phyloP scores from a whole-genome alignment of 2,329 filamentous ascomycete species.

The Ophiognomonia clavigignenti-juglandacearum region DNA sequence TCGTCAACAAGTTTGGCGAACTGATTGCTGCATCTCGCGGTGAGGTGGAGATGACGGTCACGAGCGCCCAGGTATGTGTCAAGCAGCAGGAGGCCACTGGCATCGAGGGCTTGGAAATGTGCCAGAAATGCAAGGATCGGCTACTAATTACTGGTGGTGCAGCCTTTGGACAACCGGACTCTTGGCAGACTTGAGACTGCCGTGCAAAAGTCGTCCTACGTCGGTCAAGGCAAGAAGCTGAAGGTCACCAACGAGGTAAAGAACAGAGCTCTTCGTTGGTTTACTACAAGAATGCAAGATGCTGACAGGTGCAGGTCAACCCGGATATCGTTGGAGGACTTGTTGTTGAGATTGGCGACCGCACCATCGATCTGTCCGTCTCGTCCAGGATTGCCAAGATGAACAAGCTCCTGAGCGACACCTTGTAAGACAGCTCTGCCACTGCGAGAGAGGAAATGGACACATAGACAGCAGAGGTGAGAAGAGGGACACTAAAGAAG shows the following conservation, averaged over 20 bases:
- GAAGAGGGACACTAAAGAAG: not conserved
- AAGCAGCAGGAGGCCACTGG: not conserved
- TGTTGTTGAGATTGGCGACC: slow-evolving; percentile 93
- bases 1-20: slow-evolving; percentile 80
- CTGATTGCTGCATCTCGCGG: slow-evolving; percentile 86
- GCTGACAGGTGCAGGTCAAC: slow-evolving; percentile 63
- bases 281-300: slow-evolving; percentile 11
- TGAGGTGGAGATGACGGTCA: slow-evolving; percentile 90
- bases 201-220: slow-evolving; percentile 83
- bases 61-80: slow-evolving; percentile 75
- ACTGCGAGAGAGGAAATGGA: too few species aligned
- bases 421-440: slow-evolving; percentile 65
- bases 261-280: not conserved
- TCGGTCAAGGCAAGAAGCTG: slow-evolving; percentile 91
- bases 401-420: slow-evolving; percentile 98
- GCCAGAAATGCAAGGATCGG: too few species aligned
- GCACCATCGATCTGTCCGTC: slow-evolving; percentile 96
- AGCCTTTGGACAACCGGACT: slow-evolving; percentile 84
- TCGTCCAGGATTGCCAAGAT: slow-evolving; percentile 93
- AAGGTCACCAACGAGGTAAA: slow-evolving; percentile 84
- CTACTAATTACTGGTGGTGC: too few species aligned
- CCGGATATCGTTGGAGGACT: slow-evolving; percentile 91
- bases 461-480: not conserved
- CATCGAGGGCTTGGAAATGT: too few species aligned
- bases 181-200: slow-evolving; percentile 81